A percentile compares a stretch with the other conserved stretches of the same genome.
Conservation (phyloP, 768 basidiomycete species). For the Russula foetens region DNA sequence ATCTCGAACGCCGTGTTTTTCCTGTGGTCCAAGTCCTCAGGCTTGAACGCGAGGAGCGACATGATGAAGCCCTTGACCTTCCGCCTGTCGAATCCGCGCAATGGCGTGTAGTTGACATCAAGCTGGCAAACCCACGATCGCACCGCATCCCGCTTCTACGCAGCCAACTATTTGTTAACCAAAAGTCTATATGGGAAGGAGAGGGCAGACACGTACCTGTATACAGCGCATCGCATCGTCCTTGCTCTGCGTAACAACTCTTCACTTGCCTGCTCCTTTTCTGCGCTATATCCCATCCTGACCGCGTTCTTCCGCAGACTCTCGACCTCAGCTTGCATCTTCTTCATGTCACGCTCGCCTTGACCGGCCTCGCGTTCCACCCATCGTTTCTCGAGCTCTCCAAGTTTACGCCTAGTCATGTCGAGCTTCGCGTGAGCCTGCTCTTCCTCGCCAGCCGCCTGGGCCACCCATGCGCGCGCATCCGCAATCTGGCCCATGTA, state of each 20-base stretch:
- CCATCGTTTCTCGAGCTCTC: constrained; percentile 65
- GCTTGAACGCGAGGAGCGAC: constrained; percentile 66
- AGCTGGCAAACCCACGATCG: constrained; percentile 59
- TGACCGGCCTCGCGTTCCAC: constrained; percentile 81
- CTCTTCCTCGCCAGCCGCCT: constrained; percentile 77
- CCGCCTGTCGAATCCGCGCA: constrained; percentile 69
- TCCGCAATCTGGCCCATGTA: constrained; percentile 96
- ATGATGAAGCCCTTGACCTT: constrained; percentile 92
- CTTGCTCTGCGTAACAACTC: constrained; percentile 43
- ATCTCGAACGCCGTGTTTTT: constrained; percentile 90
- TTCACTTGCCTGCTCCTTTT: constrained; percentile 58
- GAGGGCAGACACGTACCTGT: constrained; percentile 42
- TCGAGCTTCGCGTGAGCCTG: constrained; percentile 68
- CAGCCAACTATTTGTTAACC: background rate
- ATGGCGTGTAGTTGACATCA: constrained; percentile 80
- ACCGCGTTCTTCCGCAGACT: constrained; percentile 43
- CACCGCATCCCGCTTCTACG: constrained; percentile 60
- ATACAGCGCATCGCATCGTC: constrained; percentile 44
- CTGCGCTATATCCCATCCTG: constrained; percentile 66
- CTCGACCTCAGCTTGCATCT: constrained; percentile 50
- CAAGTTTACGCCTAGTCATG: constrained; percentile 74
- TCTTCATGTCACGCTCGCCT: constrained; percentile 58
- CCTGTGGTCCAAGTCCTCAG: constrained; percentile 58
- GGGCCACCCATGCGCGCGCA: constrained; percentile 65
- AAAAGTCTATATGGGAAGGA: background rate